Base-by-base conservation (phyloP, 371 early-diverging fungal genomes). In the Mucor irregularis region DNA sequence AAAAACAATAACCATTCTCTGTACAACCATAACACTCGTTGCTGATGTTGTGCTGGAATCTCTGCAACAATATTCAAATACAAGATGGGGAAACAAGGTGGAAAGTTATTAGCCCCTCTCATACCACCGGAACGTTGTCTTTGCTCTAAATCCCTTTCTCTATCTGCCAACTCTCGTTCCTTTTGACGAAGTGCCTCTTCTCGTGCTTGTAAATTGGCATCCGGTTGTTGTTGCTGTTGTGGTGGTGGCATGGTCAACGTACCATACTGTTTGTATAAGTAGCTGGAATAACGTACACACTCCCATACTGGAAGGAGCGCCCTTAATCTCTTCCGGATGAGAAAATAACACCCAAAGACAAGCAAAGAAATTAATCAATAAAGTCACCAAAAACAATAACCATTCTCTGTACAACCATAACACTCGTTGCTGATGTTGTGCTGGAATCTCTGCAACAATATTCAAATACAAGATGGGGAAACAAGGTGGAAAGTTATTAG, bases 241-340 rank as follows among this genome's bases (percentile, higher is more conserved):
- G 56, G 24, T 6, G 51, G 33, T 16, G 28, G 6, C 7, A 26
- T 37, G n/a, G 19, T 63, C 59, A 40, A 76, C 74, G n/a, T 70
- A 89, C 87, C 97, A 98, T 95, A 71, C 90, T 89, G 75, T 98
- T 98, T 17, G 97, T 97, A 69, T 97, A 98, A 6, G 96, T 96
- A 13, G 98, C 98, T 22, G 98, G 98, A 10, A 98, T 72, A 21
- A 96, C 14, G 92, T 74, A 53, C 87, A 81, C 3, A 88, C 83
- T 11, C 90, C 92, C 73, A 94, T 85, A 69, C 89, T 86, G 14
- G 84, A 75, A 5, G 90, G 87, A 1, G 88, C 85, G 52, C 81
- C 84, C 5, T 82, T 79, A 25, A 91, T 82, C 26, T 85, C 83
- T 0, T 69, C 62, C 14, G 87, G 84, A 53, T 87, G 85, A 4